Conservation (phyloP, 2,329 filamentous ascomycete species). For the Eutypa lata region DNA sequence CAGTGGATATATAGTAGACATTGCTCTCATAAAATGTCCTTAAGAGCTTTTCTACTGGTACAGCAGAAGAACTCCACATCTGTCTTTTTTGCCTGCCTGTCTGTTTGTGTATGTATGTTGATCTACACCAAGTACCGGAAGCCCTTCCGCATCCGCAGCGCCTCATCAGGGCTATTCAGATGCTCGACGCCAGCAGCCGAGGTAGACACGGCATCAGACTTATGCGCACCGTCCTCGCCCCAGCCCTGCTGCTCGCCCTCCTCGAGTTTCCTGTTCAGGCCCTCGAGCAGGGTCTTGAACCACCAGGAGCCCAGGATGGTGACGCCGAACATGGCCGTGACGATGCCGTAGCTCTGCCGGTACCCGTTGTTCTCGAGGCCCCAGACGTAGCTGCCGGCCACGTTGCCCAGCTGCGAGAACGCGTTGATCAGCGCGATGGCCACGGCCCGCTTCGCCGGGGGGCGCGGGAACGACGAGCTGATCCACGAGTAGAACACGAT, state of each 20-base stretch:
- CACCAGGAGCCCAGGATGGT: conserved; percentile 50
- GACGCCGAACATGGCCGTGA: conserved; percentile 61
- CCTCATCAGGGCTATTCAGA: conserved; percentile 41
- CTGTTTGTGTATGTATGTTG: not conserved
- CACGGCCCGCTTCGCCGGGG: conserved; percentile 58
- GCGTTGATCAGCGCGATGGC: conserved; percentile 60
- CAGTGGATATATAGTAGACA: too few relatives aligned
- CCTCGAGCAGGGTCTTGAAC: conserved; percentile 44
- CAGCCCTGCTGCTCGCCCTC: conserved; percentile 38
- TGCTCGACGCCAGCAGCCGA: conserved; percentile 33
- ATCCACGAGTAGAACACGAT: conserved; percentile 60
- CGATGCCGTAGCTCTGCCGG: conserved; percentile 63
- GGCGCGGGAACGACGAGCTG: conserved; percentile 53
- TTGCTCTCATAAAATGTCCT: too few relatives aligned
- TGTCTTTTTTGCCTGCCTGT: not conserved
- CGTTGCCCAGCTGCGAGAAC: conserved; percentile 55
- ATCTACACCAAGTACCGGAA: conserved; percentile 44
- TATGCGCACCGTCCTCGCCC: conserved; percentile 32
- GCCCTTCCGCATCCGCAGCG: conserved; percentile 42
- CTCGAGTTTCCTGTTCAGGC: conserved; percentile 47
- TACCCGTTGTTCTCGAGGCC: conserved; percentile 56
- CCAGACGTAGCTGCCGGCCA: conserved; percentile 64
- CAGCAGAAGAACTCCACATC: too few relatives aligned
- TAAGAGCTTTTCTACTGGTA: too few relatives aligned
- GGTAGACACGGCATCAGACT: too few relatives aligned